phyloP scores from a whole-genome alignment of 1,139 yeast species.

The Nadsonia starkeyi-henricii region DNA sequence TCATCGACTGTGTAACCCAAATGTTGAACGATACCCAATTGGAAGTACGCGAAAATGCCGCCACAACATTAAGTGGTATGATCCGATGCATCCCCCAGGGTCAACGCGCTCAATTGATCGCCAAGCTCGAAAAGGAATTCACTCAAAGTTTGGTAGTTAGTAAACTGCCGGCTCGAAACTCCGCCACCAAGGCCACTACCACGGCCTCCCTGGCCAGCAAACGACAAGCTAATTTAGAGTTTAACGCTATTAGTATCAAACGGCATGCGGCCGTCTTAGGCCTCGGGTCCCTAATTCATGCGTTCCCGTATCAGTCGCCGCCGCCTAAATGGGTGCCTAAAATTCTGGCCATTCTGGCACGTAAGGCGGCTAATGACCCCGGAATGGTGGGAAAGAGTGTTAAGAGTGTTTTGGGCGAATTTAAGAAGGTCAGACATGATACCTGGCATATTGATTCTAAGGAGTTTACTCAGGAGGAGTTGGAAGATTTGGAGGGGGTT shows the following conservation, averaged over 20 bases:
- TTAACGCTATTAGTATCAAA: conserved; percentile 25
- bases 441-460: conserved; percentile 89
- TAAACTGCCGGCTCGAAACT: conserved; percentile 4
- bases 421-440: conserved; percentile 86
- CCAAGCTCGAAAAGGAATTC: conserved; percentile 17
- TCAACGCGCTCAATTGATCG: conserved; percentile 33
- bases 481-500: conserved; percentile 90
- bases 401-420: conserved; percentile 65
- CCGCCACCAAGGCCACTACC: background rate
- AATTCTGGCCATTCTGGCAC: conserved; percentile 55
- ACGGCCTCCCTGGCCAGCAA: background rate
- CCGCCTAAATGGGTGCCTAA: conserved; percentile 86
- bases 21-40: conserved; percentile 49
- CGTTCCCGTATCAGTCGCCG: conserved; percentile 84
- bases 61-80: conserved; percentile 66
- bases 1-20: conserved; percentile 41
- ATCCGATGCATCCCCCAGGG: conserved; percentile 60
- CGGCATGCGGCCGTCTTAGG: conserved; percentile 87
- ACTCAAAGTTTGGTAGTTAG: conserved; percentile 8
- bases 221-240: conserved; percentile 9
- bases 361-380: conserved; percentile 48
- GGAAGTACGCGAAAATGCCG: conserved; percentile 67
- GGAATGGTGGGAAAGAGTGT: conserved; percentile 81
- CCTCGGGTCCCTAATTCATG: conserved; percentile 74
- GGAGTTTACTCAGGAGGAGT: conserved; percentile 62